These are phyloP conservation scores for Neopestalotiopsis clavispora DNA, from an alignment of 2,329 filamentous ascomycete species.

Conservation along the genomic window DNA sequence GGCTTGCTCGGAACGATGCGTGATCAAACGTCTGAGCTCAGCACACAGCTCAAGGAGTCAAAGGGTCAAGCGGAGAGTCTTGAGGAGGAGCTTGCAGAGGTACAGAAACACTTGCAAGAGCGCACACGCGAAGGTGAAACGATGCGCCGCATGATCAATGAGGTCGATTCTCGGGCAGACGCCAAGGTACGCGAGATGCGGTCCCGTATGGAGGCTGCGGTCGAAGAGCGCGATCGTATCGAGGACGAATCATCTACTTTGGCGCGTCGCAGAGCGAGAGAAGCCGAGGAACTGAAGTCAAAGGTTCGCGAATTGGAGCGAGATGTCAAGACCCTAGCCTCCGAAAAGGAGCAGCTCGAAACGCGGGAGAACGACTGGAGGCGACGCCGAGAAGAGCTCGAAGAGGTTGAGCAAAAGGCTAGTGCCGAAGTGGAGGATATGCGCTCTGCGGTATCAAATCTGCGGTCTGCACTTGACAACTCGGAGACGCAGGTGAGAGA, in stretches of 20 bases:
- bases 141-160: constrained; percentile 86
- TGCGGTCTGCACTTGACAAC: constrained; percentile 82
- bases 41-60: constrained; percentile 89
- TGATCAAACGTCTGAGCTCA: constrained; percentile 86
- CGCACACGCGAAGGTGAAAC: constrained; percentile 91
- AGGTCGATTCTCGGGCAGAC: constrained; percentile 85
- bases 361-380: constrained; percentile 76
- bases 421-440: constrained; percentile 77
- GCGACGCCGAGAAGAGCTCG: constrained; percentile 75
- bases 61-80: constrained; percentile 81
- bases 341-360: constrained; percentile 81
- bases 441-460: constrained; percentile 74
- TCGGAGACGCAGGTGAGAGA: constrained; percentile 84
- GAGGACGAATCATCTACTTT: constrained; percentile 87
- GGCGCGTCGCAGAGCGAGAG: constrained; percentile 76
- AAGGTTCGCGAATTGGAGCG: constrained; percentile 83
- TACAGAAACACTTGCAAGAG: constrained; percentile 84
- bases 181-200: constrained; percentile 86
- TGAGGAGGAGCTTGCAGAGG: constrained; percentile 90
- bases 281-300: constrained; percentile 83
- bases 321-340: constrained; percentile 70
- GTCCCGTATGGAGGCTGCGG: constrained; percentile 82
- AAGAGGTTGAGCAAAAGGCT: constrained; percentile 71
- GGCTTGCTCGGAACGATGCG: constrained; percentile 90
- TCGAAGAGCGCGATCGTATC: constrained; percentile 91